Conservation (phyloP, 306 rosid species). For the Cucumis hystrix region DNA sequence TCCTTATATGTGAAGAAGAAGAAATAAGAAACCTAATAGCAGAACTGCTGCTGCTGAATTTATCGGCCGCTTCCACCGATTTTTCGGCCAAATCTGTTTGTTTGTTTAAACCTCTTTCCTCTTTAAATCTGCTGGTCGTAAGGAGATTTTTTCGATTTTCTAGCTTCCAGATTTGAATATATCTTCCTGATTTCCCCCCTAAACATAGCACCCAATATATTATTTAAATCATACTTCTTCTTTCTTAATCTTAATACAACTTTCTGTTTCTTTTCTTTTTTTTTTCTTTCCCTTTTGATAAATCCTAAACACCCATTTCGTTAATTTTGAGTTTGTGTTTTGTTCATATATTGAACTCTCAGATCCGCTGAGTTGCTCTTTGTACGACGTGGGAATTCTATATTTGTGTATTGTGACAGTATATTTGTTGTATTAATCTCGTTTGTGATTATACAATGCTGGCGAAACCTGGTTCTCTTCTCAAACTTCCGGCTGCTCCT, state of each 20-base stretch:
- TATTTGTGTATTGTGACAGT: neutral
- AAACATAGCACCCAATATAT: too few relatives aligned
- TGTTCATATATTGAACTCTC: neutral
- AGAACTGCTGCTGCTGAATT: neutral
- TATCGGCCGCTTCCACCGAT: neutral
- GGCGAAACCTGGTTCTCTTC: constrained; percentile 36
- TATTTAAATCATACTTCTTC: neutral
- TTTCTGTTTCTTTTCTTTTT: too few relatives aligned
- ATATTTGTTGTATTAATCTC: neutral
- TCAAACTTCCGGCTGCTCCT: constrained; percentile 19
- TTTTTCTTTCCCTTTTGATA: too few relatives aligned
- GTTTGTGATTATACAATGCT: constrained; percentile 22
- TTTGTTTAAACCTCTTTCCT: neutral
- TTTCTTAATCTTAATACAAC: neutral
- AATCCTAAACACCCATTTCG: neutral
- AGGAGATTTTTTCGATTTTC: neutral
- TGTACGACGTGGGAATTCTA: neutral
- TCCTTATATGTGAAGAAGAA: neutral
- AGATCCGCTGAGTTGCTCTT: constrained; percentile 17
- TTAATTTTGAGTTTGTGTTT: neutral
- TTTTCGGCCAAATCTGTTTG: constrained; percentile 10
- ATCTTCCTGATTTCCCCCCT: neutral
- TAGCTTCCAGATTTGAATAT: neutral
- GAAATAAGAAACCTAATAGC: constrained; percentile 20
- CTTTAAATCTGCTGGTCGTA: neutral